phyloP scores from a whole-genome alignment of 2,329 filamentous ascomycete genomes.

The Proliferodiscus dingleyae region DNA sequence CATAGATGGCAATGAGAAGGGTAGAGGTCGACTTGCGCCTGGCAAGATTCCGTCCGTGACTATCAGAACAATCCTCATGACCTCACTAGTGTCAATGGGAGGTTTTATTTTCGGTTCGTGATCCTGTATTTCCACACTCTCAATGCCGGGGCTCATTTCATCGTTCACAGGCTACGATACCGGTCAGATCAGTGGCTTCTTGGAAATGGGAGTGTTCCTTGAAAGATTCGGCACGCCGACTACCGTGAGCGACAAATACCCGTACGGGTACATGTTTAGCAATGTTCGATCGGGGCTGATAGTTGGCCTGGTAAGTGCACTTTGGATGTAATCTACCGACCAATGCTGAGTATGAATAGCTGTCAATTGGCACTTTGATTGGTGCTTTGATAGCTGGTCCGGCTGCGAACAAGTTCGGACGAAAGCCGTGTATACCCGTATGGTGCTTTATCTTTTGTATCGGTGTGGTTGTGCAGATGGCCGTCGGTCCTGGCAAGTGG shows the following conservation, averaged over 20 bases:
- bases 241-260: constrained; percentile 25
- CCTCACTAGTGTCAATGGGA: constrained; percentile 23
- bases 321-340: constrained; percentile 32
- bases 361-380: constrained; percentile 75
- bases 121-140: not conserved
- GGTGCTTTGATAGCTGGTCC: constrained; percentile 70
- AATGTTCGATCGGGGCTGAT: constrained; percentile 59
- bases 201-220: constrained; percentile 49
- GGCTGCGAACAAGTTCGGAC: constrained; percentile 56
- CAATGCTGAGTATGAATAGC: constrained; percentile 55
- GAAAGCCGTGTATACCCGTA: constrained; percentile 49
- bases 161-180: constrained; percentile 60
- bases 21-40: not conserved
- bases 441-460: constrained; percentile 54
- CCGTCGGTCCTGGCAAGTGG: constrained; percentile 50
- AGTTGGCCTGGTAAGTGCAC: constrained; percentile 43
- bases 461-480: constrained; percentile 63
- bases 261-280: constrained; percentile 40
- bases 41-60: constrained; percentile 11
- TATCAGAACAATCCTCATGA: constrained; percentile 22
- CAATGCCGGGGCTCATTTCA: constrained; percentile 28
- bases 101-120: constrained; percentile 24
- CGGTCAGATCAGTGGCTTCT: constrained; percentile 67
- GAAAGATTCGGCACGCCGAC: constrained; percentile 46
- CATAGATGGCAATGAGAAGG: constrained; percentile 6